phyloP scores from a whole-genome alignment of 345 rosid genomes.

The Chamaenerion angustifolium region DNA sequence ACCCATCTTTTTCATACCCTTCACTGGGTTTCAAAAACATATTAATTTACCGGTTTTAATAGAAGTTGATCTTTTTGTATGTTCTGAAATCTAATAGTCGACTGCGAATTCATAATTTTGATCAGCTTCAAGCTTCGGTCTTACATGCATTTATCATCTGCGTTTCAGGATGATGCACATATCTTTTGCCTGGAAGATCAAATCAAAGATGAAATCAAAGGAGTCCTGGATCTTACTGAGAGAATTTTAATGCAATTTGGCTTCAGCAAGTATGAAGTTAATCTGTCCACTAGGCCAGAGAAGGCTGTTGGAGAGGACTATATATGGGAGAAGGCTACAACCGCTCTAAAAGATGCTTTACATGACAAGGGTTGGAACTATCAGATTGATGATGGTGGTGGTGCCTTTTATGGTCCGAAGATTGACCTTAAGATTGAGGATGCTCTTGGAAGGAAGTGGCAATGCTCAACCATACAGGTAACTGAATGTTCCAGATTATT shows the following conservation, averaged over 20 bases:
- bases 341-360: constrained; percentile 71
- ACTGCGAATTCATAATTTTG: no score
- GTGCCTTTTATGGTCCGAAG: constrained; percentile 98
- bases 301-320: constrained; percentile 80
- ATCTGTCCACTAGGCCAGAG: constrained; percentile 93
- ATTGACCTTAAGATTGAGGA: constrained; percentile 92
- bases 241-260: constrained; percentile 74
- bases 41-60: background rate
- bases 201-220: constrained; percentile 84
- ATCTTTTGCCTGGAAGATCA: constrained; percentile 93
- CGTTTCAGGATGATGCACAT: constrained; percentile 84
- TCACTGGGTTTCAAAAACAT: no score
- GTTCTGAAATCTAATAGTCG: no score
- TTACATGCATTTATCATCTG: background rate
- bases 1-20: no score
- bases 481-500: background rate
- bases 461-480: constrained; percentile 94
- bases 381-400: constrained; percentile 93
- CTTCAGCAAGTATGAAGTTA: constrained; percentile 67
- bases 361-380: constrained; percentile 88
- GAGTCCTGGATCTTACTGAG: constrained; percentile 86
- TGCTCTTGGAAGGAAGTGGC: constrained; percentile 97
- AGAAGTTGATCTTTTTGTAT: no score
- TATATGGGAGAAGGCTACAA: constrained; percentile 86
- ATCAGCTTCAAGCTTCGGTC: background rate